Base-by-base conservation (phyloP, 2,329 filamentous ascomycete genomes). In the Nectriaceae sp. region DNA sequence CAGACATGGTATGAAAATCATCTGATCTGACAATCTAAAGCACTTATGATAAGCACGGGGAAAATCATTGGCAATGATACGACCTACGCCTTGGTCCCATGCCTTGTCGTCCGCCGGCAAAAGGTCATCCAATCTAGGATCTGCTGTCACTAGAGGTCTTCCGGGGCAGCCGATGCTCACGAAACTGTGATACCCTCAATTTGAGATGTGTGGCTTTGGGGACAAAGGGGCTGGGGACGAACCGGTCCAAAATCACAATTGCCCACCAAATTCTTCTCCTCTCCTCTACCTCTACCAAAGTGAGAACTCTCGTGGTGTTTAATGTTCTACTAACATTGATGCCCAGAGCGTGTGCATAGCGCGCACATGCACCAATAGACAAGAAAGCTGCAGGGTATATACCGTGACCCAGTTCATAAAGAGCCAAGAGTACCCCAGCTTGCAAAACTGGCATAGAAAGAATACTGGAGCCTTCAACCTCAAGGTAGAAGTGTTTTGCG, bases 211-310 rank as follows among this genome's bases (percentile, higher is more conserved):
- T n/a, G n/a, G n/a, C n/a, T n/a, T 49, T 40, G 35, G 40, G 26
- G 3, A 22, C 41, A 2, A 36, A 36, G 11, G 5, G 21, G n/a
- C 39, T 22, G 21, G 15, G 21, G 22, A 44, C 36, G n/a, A 39
- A 55, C 52, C 52, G 49, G 22, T 55, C 52, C 19, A 55, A 26
- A 19, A 46, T 47, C 21, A 55, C 22, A 26, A 53, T 48, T 19
- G 50, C 44, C 52, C 52, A 55, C 52, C 52, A 55, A 4, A 42
- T 39, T 15, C 52, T 46, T 19, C 52, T 47, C 11, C 44, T 42
- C 36, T 55, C 52, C 44, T 55, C 52, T 15, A 55, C 39, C 21
- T 55, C 47, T 8, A 40, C 36, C 11, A 37, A 29, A 13, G 40
- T 45, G 13, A 49, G 38, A 10, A 22, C 21, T 21, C 31, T 41